A percentile compares a stretch with the other conserved stretches of the same genome.
These are phyloP conservation scores for Excoecaria agallocha DNA, from an alignment of 345 rosid species.

Conservation along the genomic window DNA sequence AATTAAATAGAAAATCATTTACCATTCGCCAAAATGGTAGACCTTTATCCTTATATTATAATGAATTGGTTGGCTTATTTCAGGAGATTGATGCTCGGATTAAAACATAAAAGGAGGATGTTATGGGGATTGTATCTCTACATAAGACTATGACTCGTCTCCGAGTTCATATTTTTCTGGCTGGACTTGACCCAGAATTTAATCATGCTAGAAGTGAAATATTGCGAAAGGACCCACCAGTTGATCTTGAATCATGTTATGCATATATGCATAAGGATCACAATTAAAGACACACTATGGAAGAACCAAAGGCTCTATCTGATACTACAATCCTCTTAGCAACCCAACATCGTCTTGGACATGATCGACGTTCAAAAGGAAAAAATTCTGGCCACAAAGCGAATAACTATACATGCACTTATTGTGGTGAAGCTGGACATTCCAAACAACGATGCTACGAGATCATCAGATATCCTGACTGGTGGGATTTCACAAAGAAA, in stretches of 20 bases:
- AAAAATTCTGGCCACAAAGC: background rate
- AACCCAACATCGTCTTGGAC: background rate
- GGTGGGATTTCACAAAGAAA: background rate
- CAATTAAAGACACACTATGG: background rate
- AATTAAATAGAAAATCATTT: background rate
- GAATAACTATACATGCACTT: background rate
- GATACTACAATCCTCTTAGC: too few species aligned
- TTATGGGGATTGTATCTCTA: background rate
- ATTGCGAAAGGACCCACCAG: background rate
- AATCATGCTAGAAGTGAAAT: constrained; percentile 2
- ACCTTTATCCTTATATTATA: background rate
- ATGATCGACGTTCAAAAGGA: background rate
- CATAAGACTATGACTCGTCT: background rate
- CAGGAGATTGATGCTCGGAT: background rate
- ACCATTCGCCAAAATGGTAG: background rate
- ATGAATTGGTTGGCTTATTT: background rate
- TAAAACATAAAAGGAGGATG: background rate
- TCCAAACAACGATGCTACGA: background rate
- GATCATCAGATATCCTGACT: background rate
- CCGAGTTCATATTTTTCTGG: constrained; percentile 7
- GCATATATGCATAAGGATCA: background rate
- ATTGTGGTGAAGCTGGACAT: background rate
- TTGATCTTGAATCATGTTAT: constrained; percentile 1
- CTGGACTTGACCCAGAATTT: background rate
- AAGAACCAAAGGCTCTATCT: background rate